Evolutionary conservation across 257 asterid genomes (phyloP), one percentile per base, ranked within the genome.

Genomic region (Thymus mandschuricus): DNA sequence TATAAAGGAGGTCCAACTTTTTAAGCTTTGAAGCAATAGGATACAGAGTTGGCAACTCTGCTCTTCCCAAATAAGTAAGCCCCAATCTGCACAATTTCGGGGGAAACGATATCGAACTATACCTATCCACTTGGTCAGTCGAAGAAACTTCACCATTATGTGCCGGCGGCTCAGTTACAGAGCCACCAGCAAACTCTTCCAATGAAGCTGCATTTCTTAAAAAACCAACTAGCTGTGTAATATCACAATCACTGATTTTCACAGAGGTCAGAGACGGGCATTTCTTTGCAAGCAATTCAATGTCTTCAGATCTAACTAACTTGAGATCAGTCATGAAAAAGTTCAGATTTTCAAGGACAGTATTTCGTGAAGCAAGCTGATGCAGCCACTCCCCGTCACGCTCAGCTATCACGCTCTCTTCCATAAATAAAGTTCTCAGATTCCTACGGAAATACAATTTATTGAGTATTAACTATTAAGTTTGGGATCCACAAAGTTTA

Each of bases 111-210:
- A 82, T 67, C 31, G 76, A 58, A 11, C 62, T 60, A 41, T 77
- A 76, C 55, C 74, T 69, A 33, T 78, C 85, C 68, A 75, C 38
- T 70, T 77, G 86, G 70, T 49, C 80, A 8, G 76, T 60, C 11
- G 57, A 49, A 64, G 29, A 54, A 31, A 66, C 84, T 64, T 80
- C 87, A 64, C 66, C 84, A 55, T 45, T 49, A 72, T 68, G 82
- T 28, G 60, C 81, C 64, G 65, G 75, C 10, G 79, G 80, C 70
- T 74, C 85, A 65, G 72, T 70, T 56, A 80, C 69, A 27, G 83
- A 74, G 50, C 92, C 92, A 29, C 92, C 92, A 30, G 80, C 84
- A 76, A 86, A 86, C 83, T 84, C 92, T 70, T 81, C 89, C 77
- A 86, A 69, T 0, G 79, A 76, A 28, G 66, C 7, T 35, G 89